Evolutionary conservation across 192 early-diverging fungal species (phyloP).

Genomic region (Allomyces macrogynus): DNA sequence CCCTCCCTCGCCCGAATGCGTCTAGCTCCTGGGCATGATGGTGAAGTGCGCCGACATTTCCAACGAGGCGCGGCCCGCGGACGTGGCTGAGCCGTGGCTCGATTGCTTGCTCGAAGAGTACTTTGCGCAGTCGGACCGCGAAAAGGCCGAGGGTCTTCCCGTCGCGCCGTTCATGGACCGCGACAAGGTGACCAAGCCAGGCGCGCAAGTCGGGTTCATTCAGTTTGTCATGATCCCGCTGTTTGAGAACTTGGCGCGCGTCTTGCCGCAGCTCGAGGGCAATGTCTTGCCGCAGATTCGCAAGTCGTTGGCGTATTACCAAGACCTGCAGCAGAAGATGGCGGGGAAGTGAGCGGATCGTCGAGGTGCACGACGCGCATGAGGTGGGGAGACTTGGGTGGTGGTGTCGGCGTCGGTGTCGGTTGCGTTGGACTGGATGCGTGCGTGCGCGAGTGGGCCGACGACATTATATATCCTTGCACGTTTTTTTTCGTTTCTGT

Average conservation of each 20-base stretch:
- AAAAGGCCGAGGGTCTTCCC: slow-evolving; percentile 25
- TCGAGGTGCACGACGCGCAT: no score
- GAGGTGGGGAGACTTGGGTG: no score
- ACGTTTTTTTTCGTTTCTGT: no score
- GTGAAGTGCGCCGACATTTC: slow-evolving; percentile 33
- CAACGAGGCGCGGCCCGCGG: slow-evolving; percentile 32
- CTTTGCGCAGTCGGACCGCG: slow-evolving; percentile 24
- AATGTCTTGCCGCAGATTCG: slow-evolving; percentile 19
- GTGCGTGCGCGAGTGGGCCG: no score
- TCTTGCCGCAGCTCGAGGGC: slow-evolving; percentile 22
- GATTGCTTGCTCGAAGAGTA: slow-evolving; percentile 28
- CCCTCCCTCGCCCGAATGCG: background rate
- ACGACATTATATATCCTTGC: no score
- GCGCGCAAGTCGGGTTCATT: slow-evolving; percentile 26
- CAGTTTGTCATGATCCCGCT: slow-evolving; percentile 31
- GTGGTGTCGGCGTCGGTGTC: no score
- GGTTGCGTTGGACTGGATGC: no score
- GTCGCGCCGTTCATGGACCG: slow-evolving; percentile 28
- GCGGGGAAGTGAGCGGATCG: no score
- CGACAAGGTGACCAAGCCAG: slow-evolving; percentile 29
- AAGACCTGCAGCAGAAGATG: slow-evolving; percentile 11
- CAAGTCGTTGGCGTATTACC: slow-evolving; percentile 22
- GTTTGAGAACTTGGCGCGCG: slow-evolving; percentile 20
- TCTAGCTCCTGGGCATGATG: slow-evolving; percentile 27
- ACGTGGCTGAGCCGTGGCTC: slow-evolving; percentile 25